phyloP scores from a whole-genome alignment of 2,329 filamentous ascomycete species.

The Aspergillus fischeri region DNA sequence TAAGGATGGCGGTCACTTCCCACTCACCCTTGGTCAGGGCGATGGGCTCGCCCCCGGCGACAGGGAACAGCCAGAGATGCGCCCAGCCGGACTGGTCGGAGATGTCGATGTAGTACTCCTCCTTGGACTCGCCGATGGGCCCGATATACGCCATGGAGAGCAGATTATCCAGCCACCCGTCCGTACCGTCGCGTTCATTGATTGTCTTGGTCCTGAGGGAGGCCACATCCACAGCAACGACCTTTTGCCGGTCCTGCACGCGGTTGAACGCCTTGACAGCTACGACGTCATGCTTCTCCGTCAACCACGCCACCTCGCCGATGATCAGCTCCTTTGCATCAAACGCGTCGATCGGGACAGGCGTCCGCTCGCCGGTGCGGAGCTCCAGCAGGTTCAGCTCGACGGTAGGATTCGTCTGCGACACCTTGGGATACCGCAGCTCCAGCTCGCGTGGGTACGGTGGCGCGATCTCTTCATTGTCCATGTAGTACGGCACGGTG shows the following conservation, averaged over 20 bases:
- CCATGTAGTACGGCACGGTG: slow-evolving; percentile 64
- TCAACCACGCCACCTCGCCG: slow-evolving; percentile 66
- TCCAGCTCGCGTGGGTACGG: slow-evolving; percentile 60
- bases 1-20: slow-evolving; percentile 59
- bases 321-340: slow-evolving; percentile 59
- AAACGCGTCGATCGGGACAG: slow-evolving; percentile 55
- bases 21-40: slow-evolving; percentile 62
- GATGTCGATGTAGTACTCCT: slow-evolving; percentile 60
- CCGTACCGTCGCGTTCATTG: slow-evolving; percentile 55
- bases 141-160: slow-evolving; percentile 46
- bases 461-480: slow-evolving; percentile 53
- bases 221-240: slow-evolving; percentile 56
- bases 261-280: slow-evolving; percentile 65
- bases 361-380: slow-evolving; percentile 41
- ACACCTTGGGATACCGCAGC: slow-evolving; percentile 66
- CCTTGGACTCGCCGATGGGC: slow-evolving; percentile 26
- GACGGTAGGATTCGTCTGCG: slow-evolving; percentile 63
- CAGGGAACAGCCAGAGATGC: slow-evolving; percentile 62
- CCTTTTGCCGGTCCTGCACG: slow-evolving; percentile 61
- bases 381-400: slow-evolving; percentile 57
- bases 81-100: slow-evolving; percentile 63
- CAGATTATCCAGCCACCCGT: slow-evolving; percentile 59
- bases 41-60: slow-evolving; percentile 52
- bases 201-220: slow-evolving; percentile 45
- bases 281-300: slow-evolving; percentile 56